Percentiles rank a stretch among this genome's conserved stretches.
phyloP scores from a whole-genome alignment of 2,329 filamentous ascomycete species.

The Xylaria sp. region DNA sequence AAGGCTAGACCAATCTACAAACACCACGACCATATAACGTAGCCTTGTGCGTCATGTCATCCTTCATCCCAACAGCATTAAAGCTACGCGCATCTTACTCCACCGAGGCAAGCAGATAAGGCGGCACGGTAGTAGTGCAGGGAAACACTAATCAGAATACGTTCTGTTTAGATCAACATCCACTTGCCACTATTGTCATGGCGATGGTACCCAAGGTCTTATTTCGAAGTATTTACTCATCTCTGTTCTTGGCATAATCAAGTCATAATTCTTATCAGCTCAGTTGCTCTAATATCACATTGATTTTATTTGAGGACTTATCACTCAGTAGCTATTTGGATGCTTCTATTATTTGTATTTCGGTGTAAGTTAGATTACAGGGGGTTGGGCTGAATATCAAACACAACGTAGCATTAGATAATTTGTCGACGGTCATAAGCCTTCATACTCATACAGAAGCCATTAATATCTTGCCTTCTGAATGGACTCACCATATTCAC shows the following conservation, averaged over 20 bases:
- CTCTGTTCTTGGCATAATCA: background rate
- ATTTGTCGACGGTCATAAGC: background rate
- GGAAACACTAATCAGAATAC: background rate
- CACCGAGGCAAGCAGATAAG: background rate
- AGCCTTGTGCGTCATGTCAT: background rate
- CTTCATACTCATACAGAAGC: background rate
- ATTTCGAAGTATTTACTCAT: background rate
- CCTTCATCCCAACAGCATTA: background rate
- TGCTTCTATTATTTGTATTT: background rate
- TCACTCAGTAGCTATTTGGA: background rate
- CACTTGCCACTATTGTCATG: background rate
- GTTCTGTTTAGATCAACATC: background rate
- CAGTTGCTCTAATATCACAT: background rate
- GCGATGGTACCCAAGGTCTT: background rate
- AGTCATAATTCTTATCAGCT: background rate
- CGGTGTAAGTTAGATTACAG: background rate
- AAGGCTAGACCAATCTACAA: background rate
- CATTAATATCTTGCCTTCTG: background rate
- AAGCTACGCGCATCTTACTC: background rate
- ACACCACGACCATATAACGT: background rate
- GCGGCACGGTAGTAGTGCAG: background rate
- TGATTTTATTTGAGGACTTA: background rate
- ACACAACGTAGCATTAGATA: background rate
- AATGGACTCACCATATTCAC: background rate
- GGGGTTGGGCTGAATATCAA: background rate